A percentile compares a stretch with the other conserved stretches of the same genome.
These are phyloP conservation scores for Cercospora sojina DNA, from an alignment of 2,329 filamentous ascomycete species.

Conservation along the genomic window DNA sequence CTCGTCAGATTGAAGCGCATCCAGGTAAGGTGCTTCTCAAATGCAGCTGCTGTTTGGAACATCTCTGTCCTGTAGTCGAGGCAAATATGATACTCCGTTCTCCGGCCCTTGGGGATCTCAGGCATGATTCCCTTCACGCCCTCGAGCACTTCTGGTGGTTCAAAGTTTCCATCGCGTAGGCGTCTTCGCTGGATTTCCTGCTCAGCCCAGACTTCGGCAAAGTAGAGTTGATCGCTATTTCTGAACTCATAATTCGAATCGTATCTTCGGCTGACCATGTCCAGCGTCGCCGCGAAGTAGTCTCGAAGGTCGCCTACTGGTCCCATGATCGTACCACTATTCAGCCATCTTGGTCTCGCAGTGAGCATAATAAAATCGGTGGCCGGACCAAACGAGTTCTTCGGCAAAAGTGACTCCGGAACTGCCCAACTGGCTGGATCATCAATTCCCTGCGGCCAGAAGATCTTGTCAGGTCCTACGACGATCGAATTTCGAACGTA, in stretches of 20 bases:
- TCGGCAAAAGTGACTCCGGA: constrained; percentile 29
- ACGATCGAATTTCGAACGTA: constrained; percentile 31
- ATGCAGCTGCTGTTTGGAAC: constrained; percentile 29
- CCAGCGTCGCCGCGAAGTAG: constrained; percentile 40
- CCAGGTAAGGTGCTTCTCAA: constrained; percentile 25
- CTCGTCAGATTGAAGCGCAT: constrained; percentile 29
- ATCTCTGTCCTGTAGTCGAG: constrained; percentile 30
- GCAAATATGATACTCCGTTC: constrained; percentile 29
- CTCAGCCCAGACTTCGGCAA: constrained; percentile 54
- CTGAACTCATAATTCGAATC: constrained; percentile 25
- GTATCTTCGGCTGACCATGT: constrained; percentile 22
- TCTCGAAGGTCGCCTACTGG: constrained; percentile 32
- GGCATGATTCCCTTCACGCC: constrained; percentile 18
- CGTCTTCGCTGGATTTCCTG: constrained; percentile 49
- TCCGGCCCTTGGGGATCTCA: constrained; percentile 16
- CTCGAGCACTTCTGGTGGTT: constrained; percentile 6
- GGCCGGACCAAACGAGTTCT: constrained; percentile 37
- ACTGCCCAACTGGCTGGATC: constrained; percentile 34
- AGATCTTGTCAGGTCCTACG: constrained; percentile 36
- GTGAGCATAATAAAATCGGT: constrained; percentile 35
- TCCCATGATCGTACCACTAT: constrained; percentile 47
- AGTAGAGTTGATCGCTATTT: constrained; percentile 46
- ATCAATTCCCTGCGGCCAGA: constrained; percentile 31
- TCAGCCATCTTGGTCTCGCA: constrained; percentile 47
- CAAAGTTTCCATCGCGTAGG: constrained; percentile 14